These are phyloP conservation scores for Leccinum pellstonianum DNA, from an alignment of 768 basidiomycete genomes.

Conservation along the genomic window DNA sequence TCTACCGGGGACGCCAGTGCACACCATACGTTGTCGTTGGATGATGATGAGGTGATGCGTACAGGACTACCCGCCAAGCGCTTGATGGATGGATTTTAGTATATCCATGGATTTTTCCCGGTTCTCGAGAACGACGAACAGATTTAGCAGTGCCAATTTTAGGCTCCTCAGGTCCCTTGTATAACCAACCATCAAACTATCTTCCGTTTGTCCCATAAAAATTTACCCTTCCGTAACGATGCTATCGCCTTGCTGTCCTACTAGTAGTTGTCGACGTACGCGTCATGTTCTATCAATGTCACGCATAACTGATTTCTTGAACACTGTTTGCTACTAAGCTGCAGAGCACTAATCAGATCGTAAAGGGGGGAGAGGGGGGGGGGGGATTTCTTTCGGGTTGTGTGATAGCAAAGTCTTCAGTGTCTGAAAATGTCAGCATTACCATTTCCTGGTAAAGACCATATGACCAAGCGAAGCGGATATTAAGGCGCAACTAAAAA, in stretches of 20 bases:
- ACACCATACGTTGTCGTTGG: neutral
- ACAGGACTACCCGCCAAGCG: neutral
- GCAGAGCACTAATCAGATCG: slow-evolving; percentile 34
- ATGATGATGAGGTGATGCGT: neutral
- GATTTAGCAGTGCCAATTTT: slow-evolving; percentile 5
- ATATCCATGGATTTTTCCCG: neutral
- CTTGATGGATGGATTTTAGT: neutral
- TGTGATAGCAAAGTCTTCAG: slow-evolving; percentile 26
- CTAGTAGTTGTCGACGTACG: neutral
- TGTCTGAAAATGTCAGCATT: slow-evolving; percentile 28
- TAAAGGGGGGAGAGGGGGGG: slow-evolving; percentile 15
- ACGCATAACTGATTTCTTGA: slow-evolving; percentile 13
- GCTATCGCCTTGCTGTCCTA: slow-evolving; percentile 1
- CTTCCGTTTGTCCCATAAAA: slow-evolving; percentile 1
- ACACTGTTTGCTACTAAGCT: slow-evolving; percentile 23
- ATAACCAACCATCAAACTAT: neutral
- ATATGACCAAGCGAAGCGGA: slow-evolving; percentile 36
- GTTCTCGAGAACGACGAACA: neutral
- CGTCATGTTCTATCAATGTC: neutral
- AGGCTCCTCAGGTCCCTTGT: neutral
- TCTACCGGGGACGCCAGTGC: neutral
- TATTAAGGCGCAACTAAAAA: slow-evolving; percentile 37
- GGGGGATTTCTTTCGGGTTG: slow-evolving; percentile 18
- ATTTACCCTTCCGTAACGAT: neutral
- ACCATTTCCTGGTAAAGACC: slow-evolving; percentile 30